Evolutionary conservation across 148 eudicot species (phyloP).

Genomic region (Dysphania ambrosioides): DNA sequence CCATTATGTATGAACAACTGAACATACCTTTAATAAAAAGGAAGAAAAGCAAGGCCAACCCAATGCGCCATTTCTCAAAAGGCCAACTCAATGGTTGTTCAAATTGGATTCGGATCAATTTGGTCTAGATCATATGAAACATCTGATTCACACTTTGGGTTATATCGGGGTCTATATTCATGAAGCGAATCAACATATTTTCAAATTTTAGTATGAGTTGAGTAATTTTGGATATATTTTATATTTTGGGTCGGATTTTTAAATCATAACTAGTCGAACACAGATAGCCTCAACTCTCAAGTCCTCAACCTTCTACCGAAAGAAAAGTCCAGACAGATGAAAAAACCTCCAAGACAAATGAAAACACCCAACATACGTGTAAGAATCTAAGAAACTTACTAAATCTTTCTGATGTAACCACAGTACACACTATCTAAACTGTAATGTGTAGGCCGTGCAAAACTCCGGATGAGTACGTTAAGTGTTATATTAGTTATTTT

Average conservation of each 20-base stretch:
- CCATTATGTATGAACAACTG: not conserved
- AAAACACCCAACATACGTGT: too few relatives aligned
- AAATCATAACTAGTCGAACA: not conserved
- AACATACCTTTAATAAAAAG: not conserved
- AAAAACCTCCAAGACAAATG: not conserved
- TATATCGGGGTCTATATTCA: not conserved
- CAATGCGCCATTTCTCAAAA: not conserved
- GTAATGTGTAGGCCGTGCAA: too few relatives aligned
- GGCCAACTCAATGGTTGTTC: not conserved
- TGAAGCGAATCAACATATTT: not conserved
- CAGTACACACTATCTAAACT: too few relatives aligned
- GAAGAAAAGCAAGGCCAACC: not conserved
- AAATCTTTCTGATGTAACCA: too few relatives aligned
- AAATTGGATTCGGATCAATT: not conserved
- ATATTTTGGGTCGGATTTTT: not conserved
- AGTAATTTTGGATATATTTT: not conserved
- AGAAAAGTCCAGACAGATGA: not conserved
- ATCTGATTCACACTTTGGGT: not conserved
- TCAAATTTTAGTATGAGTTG: not conserved
- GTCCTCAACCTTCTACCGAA: not conserved
- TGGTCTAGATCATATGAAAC: not conserved
- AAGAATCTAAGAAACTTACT: too few relatives aligned
- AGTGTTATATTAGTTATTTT: too few relatives aligned
- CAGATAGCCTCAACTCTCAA: too few relatives aligned
- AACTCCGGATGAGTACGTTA: too few relatives aligned